Conservation (phyloP, 768 basidiomycete genomes). For the Auricularia sp. region DNA sequence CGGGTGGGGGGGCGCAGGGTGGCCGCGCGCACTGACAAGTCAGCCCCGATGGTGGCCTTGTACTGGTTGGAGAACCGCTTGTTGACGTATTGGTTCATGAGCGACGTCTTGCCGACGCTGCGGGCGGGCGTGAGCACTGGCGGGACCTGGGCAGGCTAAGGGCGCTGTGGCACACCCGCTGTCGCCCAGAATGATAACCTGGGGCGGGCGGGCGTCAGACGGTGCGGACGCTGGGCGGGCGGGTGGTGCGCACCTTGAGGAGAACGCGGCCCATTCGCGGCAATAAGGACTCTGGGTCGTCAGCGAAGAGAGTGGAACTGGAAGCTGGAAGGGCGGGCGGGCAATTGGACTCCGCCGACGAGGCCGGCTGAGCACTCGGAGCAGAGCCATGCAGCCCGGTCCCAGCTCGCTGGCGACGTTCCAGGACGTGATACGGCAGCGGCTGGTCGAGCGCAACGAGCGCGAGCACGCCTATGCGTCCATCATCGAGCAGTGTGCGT, state of each 20-base stretch:
- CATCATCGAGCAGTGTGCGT: slow-evolving; percentile 87
- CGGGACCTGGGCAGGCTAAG: neutral
- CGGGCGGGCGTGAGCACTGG: slow-evolving; percentile 8
- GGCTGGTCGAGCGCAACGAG: slow-evolving; percentile 76
- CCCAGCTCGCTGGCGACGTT: slow-evolving; percentile 46
- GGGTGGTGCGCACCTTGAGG: slow-evolving; percentile 50
- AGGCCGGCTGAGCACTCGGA: neutral
- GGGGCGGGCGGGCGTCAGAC: slow-evolving; percentile 7
- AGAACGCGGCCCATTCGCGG: slow-evolving; percentile 70
- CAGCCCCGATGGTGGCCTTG: slow-evolving; percentile 97
- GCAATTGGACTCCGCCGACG: neutral
- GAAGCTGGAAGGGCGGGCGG: slow-evolving; percentile 1
- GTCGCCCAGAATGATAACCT: slow-evolving; percentile 99
- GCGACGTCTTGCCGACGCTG: slow-evolving; percentile 97
- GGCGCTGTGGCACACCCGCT: slow-evolving; percentile 58
- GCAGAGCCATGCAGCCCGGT: neutral
- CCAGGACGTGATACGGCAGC: slow-evolving; percentile 72
- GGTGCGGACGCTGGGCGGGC: slow-evolving; percentile 8
- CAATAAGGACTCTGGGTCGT: slow-evolving; percentile 10
- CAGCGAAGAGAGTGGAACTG: slow-evolving; percentile 9
- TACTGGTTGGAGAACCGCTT: slow-evolving; percentile 99
- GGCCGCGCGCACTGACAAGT: slow-evolving; percentile 57
- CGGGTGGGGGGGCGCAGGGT: slow-evolving; percentile 7
- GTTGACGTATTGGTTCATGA: slow-evolving; percentile 99
- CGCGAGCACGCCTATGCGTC: slow-evolving; percentile 72